phyloP scores from a whole-genome alignment of 1,139 yeast species.

The Suhomyces yuchorum region DNA sequence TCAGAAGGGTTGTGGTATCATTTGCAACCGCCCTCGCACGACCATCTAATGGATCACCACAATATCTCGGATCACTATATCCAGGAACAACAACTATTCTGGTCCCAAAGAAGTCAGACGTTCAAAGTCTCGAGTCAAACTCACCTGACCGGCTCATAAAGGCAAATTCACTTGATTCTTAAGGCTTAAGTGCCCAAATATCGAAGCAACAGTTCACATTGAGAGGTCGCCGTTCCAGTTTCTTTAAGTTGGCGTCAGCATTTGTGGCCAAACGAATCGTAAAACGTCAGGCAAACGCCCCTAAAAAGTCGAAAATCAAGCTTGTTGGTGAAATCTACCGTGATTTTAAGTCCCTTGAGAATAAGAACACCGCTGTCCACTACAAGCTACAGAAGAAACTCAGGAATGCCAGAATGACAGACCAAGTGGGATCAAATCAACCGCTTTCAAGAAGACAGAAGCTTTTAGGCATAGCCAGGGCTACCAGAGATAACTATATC shows the following conservation, averaged over 20 bases:
- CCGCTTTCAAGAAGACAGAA: slow-evolving; percentile 35
- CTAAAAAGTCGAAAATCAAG: slow-evolving; percentile 19
- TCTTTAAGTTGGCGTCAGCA: slow-evolving; percentile 24
- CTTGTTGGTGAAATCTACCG: slow-evolving; percentile 25
- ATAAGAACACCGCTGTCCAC: not conserved
- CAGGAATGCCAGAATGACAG: slow-evolving; percentile 14
- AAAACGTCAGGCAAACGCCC: slow-evolving; percentile 11
- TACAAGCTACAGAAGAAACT: slow-evolving; percentile 5
- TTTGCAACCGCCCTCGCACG: slow-evolving; percentile 8
- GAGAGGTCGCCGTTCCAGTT: slow-evolving; percentile 17
- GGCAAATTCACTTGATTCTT: not conserved
- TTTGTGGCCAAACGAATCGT: slow-evolving; percentile 20
- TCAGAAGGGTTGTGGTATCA: not conserved
- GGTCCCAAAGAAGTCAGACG: not conserved
- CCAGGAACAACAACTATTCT: not conserved
- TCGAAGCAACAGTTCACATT: slow-evolving; percentile 11
- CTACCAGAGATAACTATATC: slow-evolving; percentile 59
- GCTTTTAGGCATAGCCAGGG: slow-evolving; percentile 51
- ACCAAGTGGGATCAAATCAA: slow-evolving; percentile 5
- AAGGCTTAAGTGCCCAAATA: not conserved
- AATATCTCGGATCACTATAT: not conserved
- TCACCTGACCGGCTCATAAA: not conserved
- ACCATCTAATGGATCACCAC: not conserved
- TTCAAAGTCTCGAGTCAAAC: not conserved
- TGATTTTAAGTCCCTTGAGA: slow-evolving; percentile 28